Conservation (phyloP, 2,329 filamentous ascomycete species). For the Xylaria sp. region DNA sequence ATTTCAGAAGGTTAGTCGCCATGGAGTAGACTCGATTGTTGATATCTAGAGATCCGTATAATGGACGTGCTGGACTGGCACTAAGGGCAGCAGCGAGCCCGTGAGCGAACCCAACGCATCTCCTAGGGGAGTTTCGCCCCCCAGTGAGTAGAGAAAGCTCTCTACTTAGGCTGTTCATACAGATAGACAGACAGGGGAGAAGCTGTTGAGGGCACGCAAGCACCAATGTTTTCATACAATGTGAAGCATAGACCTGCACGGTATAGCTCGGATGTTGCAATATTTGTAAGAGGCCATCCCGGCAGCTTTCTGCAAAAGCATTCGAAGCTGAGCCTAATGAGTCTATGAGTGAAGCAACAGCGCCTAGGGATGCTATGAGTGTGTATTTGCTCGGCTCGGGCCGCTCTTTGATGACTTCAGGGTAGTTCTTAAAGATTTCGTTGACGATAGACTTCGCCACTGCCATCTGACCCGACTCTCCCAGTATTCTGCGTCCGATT, state of each 20-base stretch:
- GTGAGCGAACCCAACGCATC: slow-evolving; percentile 91
- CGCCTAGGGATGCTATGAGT: slow-evolving; percentile 80
- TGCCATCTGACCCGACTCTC: slow-evolving; percentile 87
- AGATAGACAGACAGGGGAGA: slow-evolving; percentile 89
- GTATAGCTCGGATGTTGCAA: slow-evolving; percentile 96
- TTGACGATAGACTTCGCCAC: slow-evolving; percentile 87
- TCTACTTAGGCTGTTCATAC: slow-evolving; percentile 92
- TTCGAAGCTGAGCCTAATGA: slow-evolving; percentile 85
- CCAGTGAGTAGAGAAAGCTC: slow-evolving; percentile 83
- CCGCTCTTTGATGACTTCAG: slow-evolving; percentile 86
- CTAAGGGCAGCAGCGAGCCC: slow-evolving; percentile 91
- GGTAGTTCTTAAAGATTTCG: slow-evolving; percentile 92
- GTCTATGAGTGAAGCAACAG: slow-evolving; percentile 80
- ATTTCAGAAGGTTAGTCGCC: slow-evolving; percentile 91
- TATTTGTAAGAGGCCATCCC: slow-evolving; percentile 89
- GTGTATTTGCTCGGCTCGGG: slow-evolving; percentile 90
- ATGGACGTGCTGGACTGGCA: slow-evolving; percentile 84
- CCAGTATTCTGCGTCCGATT: slow-evolving; percentile 82
- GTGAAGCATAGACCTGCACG: slow-evolving; percentile 89
- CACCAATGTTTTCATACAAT: slow-evolving; percentile 87
- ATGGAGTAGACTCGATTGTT: slow-evolving; percentile 92
- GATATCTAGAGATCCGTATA: slow-evolving; percentile 95
- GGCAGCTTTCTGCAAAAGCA: slow-evolving; percentile 81
- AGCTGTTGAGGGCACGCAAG: slow-evolving; percentile 93
- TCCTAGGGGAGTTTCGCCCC: slow-evolving; percentile 80